Evolutionary conservation across 228 moss, liverwort and hornwort species (phyloP), one percentile per base, ranked within the genome.

Genomic region (Sphagnum magellanicum): DNA sequence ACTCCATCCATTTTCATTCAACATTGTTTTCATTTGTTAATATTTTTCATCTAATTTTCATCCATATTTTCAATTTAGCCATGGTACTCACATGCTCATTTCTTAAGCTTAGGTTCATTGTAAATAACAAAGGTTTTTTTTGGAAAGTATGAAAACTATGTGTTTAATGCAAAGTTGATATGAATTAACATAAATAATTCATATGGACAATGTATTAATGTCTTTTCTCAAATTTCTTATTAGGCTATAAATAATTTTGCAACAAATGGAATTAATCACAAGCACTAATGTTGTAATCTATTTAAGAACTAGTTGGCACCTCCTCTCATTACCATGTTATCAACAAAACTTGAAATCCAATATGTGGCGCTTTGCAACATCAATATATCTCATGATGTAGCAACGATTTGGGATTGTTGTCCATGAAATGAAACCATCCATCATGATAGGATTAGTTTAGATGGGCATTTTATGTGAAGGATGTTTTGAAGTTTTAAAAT

Each of bases 241-340:
- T 53, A 17, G 17, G 17, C 8, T 12, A 63, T 78, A 95, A 92
- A 89, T 98, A n/a, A 98, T 98, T 73, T 79, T 98, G 76, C 91
- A 87, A 60, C 97, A 98, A 85, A 98, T 98, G 97, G 97, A 98
- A 75, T 90, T 98, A 15, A 98, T 98, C 59, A 98, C 91, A 15
- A 98, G 97, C 72, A 79, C 83, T 61, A 93, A 98, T 72, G 84
- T 98, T 63, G 90, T 89, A 93, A 90, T 61, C 66, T 98, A 66
- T 98, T 88, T 81, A 98, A 98, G 67, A 98, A 17, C 17, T 17
- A 98, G 83, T 93, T 98, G 97, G 97, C 97, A 58, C 97, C 97
- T 48, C 97, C 97, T 71, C 73, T 98, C 79, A 93, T 98, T 53
- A 98, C 97, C n/a, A 88, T 98, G 60, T 76, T 98, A 61, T 98